Base-by-base conservation (phyloP, 1,284 basidiomycete species). In the Apiotrichum sp. region DNA sequence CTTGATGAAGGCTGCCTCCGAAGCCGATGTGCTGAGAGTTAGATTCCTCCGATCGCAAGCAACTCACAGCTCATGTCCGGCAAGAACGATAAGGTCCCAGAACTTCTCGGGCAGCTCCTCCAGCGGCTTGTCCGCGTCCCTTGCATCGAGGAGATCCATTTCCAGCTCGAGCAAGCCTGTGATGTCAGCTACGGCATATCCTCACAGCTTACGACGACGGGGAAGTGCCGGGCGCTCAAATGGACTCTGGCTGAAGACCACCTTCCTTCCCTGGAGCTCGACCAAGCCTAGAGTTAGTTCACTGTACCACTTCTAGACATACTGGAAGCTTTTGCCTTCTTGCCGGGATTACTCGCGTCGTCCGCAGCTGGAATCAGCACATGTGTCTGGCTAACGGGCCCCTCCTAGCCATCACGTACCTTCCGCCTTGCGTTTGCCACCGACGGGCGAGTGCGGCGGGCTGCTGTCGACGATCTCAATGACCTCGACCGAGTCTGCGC, bases 31-130 rank as follows among this genome's bases (percentile, higher is more conserved):
- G 8, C 67, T 71, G 54, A 13, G 2, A 29, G 41, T 52, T 42
- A 49, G 43, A 35, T 41, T 10, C 29, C 31, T 34, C 7, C 2
- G 8, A 4, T 11, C 3, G 0, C 16, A 2, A 22, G 16, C 14
- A 43, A 56, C 67, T 55, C 35, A 71, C 70, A 64, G 56, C 52
- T 73, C 72, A 41, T 71, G 67, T n/a, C 72, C 70, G 32, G 65
- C 65, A 63, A 67, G 59, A 1, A 63, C 69, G 22, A 72, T 57
- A 29, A 71, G 49, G 16, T 56, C 62, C 57, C 59, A 63, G 47
- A 62, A 61, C 43, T 71, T 64, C 40, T 66, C 65, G 4, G 72
- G 72, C 6, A 72, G 57, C 33, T 59, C 56, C 3, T 48, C 56
- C 5, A 67, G 48, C 6, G 48, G 53, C n/a, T 53, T 60, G 9